Percentiles rank a stretch among this genome's conserved stretches.
Conservation (phyloP, 352 stramenopile species). For the Globisporangium takayamanum region DNA sequence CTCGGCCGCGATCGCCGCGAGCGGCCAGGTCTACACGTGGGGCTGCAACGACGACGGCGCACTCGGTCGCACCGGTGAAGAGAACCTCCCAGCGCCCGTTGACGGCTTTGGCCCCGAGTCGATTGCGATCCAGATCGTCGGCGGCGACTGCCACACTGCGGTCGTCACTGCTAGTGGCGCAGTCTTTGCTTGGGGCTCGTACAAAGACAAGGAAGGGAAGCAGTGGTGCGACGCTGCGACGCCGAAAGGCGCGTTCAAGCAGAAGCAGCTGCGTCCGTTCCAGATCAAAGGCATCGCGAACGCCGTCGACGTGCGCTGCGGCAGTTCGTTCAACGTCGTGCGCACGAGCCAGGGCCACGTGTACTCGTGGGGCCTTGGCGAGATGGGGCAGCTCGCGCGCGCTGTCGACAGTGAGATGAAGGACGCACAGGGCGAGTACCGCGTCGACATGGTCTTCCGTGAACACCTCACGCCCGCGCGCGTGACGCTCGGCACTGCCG, state of each 20-base stretch:
- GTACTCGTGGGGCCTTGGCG: constrained; percentile 90
- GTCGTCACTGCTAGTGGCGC: constrained; percentile 84
- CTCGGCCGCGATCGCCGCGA: constrained; percentile 77
- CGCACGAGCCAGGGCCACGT: constrained; percentile 82
- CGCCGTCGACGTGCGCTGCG: constrained; percentile 79
- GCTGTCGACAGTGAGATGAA: constrained; percentile 59
- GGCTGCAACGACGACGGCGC: constrained; percentile 90
- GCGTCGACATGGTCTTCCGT: constrained; percentile 62
- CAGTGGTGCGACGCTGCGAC: constrained; percentile 82
- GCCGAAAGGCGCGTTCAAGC: constrained; percentile 67
- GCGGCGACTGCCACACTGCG: constrained; percentile 93
- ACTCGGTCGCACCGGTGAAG: constrained; percentile 78
- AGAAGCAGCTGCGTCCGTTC: constrained; percentile 65
- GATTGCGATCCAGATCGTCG: constrained; percentile 63
- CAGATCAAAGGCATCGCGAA: constrained; percentile 49
- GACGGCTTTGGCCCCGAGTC: constrained; percentile 43
- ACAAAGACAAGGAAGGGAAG: constrained; percentile 96
- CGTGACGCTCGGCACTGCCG: constrained; percentile 50
- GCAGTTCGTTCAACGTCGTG: constrained; percentile 80
- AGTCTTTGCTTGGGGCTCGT: constrained; percentile 93
- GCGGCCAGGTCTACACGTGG: constrained; percentile 93
- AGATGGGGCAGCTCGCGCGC: constrained; percentile 84
- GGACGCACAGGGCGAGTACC: constrained; percentile 61
- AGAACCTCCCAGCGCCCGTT: constrained; percentile 69
- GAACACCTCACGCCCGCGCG: constrained; percentile 74